phyloP scores from a whole-genome alignment of 2,329 filamentous ascomycete species.

The Diaporthe nobilis region DNA sequence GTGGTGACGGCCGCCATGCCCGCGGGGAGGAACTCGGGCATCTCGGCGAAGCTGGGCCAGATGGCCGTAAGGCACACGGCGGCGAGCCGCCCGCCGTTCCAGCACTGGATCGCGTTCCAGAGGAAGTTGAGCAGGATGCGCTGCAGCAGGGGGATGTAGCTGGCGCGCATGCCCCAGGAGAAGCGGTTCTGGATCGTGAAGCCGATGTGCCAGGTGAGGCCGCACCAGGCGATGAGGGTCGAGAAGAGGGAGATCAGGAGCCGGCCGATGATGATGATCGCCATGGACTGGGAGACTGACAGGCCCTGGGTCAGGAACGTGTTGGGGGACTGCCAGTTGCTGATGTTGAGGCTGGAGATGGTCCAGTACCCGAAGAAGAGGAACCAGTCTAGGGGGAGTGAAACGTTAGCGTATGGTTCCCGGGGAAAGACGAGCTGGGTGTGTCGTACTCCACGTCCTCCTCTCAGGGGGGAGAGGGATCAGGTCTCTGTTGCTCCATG shows the following conservation, averaged over 20 bases:
- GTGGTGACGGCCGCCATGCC: conserved; percentile 51
- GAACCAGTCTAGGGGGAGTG: conserved; percentile 38
- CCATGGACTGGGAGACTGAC: conserved; percentile 60
- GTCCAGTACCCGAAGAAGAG: conserved; percentile 41
- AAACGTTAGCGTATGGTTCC: not conserved
- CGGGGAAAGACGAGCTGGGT: too few relatives aligned
- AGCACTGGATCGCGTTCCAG: conserved; percentile 52
- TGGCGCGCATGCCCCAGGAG: conserved; percentile 63
- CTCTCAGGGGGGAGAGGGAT: conserved; percentile 41
- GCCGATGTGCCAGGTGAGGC: conserved; percentile 64
- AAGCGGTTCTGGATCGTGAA: conserved; percentile 65
- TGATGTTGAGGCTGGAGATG: conserved; percentile 56
- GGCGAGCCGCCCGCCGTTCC: conserved; percentile 53
- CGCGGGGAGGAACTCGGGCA: conserved; percentile 60
- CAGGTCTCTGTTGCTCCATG: conserved; percentile 42
- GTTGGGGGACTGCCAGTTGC: conserved; percentile 60
- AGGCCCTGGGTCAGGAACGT: conserved; percentile 61
- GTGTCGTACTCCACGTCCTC: conserved; percentile 39
- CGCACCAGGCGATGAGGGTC: conserved; percentile 61
- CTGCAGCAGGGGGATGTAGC: conserved; percentile 63
- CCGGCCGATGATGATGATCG: conserved; percentile 60
- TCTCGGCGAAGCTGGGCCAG: conserved; percentile 59
- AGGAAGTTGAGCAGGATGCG: conserved; percentile 65
- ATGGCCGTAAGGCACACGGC: conserved; percentile 59
- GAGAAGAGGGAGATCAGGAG: conserved; percentile 59